Evolutionary conservation across 2,329 filamentous ascomycete species (phyloP).

Genomic region (Phialophora expanda): DNA sequence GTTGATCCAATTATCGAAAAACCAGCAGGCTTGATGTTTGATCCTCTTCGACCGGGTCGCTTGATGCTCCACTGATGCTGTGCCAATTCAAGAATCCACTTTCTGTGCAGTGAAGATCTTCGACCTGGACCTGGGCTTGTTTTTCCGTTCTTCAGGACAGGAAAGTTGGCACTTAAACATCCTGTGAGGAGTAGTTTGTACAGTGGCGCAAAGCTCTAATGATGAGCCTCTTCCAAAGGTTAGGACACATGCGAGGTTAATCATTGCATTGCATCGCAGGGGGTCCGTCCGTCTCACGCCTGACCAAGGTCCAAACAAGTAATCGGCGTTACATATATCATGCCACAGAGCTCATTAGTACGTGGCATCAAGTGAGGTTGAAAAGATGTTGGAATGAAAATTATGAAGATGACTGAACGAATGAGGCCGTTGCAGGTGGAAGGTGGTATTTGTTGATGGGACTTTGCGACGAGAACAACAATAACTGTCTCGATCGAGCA

Average conservation of each 20-base stretch:
- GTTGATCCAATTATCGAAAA: not conserved
- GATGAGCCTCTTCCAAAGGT: not conserved
- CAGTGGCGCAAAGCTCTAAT: not conserved
- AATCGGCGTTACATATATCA: not conserved
- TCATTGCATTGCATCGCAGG: constrained; percentile 4
- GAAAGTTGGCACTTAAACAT: not conserved
- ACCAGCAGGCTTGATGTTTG: not conserved
- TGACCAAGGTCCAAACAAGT: not conserved
- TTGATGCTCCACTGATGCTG: no score
- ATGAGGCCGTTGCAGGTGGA: not conserved
- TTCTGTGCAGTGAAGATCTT: not conserved
- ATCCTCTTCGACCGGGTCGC: not conserved
- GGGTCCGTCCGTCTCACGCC: not conserved
- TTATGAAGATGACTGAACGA: constrained; percentile 1
- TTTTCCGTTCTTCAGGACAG: not conserved
- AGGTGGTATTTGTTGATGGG: not conserved
- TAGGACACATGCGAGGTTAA: not conserved
- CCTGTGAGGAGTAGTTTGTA: not conserved
- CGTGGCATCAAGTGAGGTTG: not conserved
- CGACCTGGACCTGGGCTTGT: not conserved
- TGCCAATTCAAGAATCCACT: no score
- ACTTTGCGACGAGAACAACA: constrained; percentile 7
- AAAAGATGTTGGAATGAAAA: not conserved
- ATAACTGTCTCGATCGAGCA: constrained; percentile 15
- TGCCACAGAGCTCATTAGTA: not conserved